These are phyloP conservation scores for Setaria viridis DNA, from an alignment of 202 grass and related monocot genomes.

Conservation along the genomic window DNA sequence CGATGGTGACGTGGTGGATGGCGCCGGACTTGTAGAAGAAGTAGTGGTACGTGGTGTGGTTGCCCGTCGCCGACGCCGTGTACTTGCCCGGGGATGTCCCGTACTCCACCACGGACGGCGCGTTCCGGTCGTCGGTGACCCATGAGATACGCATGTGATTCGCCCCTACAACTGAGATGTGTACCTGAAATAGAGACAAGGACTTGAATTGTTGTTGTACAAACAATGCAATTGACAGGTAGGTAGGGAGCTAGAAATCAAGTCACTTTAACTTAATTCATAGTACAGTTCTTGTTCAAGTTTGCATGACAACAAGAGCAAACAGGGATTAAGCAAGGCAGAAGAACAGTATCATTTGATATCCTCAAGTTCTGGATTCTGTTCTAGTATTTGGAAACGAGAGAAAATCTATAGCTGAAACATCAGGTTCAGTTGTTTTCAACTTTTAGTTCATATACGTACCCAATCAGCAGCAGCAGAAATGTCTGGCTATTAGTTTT, in stretches of 20 bases:
- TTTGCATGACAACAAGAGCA: background rate
- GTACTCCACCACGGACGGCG: constrained; percentile 70
- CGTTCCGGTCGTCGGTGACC: constrained; percentile 65
- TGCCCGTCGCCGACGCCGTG: constrained; percentile 35
- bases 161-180: constrained; percentile 55
- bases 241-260: background rate
- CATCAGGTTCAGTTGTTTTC: no score
- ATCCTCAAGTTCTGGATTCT: background rate
- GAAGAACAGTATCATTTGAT: background rate
- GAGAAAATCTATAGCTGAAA: no score
- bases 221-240: background rate
- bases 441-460: no score
- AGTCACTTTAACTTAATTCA: background rate
- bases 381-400: no score
- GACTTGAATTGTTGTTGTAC: background rate
- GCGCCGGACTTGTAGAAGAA: constrained; percentile 77
- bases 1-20: constrained; percentile 76
- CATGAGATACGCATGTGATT: constrained; percentile 66
- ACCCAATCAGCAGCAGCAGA: background rate
- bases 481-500: background rate
- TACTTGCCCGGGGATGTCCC: constrained; percentile 33
- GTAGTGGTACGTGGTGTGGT: constrained; percentile 60
- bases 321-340: background rate
- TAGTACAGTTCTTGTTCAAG: background rate
- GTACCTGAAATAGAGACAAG: constrained; percentile 51